A percentile compares a stretch with the other conserved stretches of the same genome.
Conservation (phyloP, 164 flowering plant species). For the Magnolia officinalis region DNA sequence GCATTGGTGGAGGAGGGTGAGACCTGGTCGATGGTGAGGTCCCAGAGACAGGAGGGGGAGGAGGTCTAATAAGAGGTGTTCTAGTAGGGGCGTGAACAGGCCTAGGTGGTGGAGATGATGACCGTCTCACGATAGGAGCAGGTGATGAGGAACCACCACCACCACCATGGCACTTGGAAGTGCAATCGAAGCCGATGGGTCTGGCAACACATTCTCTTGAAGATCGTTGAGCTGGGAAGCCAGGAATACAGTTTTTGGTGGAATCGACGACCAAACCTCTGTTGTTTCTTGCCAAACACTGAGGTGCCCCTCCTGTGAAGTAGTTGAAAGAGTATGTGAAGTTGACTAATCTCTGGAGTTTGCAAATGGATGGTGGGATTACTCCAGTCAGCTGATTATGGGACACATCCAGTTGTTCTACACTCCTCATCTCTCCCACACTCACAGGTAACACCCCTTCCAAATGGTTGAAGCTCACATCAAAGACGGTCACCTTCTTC, state of each 20-base stretch:
- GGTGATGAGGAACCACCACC: neutral
- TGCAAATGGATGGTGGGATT: conserved; percentile 51
- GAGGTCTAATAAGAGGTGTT: conserved; percentile 1
- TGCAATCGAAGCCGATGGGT: conserved; percentile 38
- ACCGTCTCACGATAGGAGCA: neutral
- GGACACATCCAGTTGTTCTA: conserved; percentile 76
- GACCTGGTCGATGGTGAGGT: neutral
- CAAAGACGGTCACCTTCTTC: conserved; percentile 61
- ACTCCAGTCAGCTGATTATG: conserved; percentile 63
- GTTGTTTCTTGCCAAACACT: conserved; percentile 22
- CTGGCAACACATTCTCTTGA: conserved; percentile 43
- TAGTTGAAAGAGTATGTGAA: conserved; percentile 75
- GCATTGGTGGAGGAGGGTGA: conserved; percentile 10
- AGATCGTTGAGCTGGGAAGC: conserved; percentile 41
- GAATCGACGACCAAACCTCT: conserved; percentile 18
- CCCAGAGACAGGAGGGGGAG: conserved; percentile 19
- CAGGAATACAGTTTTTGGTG: conserved; percentile 50
- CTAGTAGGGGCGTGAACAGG: neutral
- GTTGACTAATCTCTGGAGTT: conserved; percentile 53
- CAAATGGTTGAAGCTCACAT: conserved; percentile 64
- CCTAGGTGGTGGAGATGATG: conserved; percentile 1
- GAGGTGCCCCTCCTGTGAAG: conserved; percentile 61
- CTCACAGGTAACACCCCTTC: conserved; percentile 49
- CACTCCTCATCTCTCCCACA: conserved; percentile 47
- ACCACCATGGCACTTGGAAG: neutral